Evolutionary conservation across 2,329 filamentous ascomycete genomes (phyloP), one percentile per base, ranked within the genome.

Genomic region (Fusarium abutilonis): DNA sequence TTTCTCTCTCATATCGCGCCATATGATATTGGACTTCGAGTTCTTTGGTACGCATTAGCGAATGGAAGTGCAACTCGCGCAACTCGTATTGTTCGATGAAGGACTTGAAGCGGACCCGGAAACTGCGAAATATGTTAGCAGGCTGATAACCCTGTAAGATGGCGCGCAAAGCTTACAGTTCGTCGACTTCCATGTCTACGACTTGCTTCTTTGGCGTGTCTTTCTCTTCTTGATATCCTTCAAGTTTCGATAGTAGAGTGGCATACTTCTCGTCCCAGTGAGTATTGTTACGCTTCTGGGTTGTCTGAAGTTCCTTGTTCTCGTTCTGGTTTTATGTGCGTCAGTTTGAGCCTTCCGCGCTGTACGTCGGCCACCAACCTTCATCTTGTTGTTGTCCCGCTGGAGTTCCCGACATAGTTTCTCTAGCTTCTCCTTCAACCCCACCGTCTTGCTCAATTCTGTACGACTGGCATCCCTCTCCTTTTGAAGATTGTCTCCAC

Each of bases 331-430:
- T 26, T 36, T 51, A 39, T 41, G 26, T 40, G 36, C 32, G 60
- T 76, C 62, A 77, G 73, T 52, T 46, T 17, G 17, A 31, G 19
- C 39, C 54, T 28, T 13, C 26, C 15, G 26, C 23, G 14, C 32
- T n/a, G 34, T n/a, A 3, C 13, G 23, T 28, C 34, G 15, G 7
- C 14, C 44, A 74, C 80, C 68, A 77, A 95, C 92, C 89, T 98
- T 98, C 66, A 99, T 87, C 79, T 96, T 96, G 78, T 98, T 98
- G 76, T 99, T 99, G 73, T 99, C 95, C 70, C 94, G 91, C 59
- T 96, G 95, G 52, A 99, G 83, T 76, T 99, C 95, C 53, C 95
- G 84, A 71, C 93, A 97, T 29, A 99, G 82, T 75, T 98, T 99
- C 78, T 99, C 95, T 41, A 99, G 82, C 78, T 98, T 98, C 75